phyloP scores from a whole-genome alignment of 2,329 filamentous ascomycete species.

The Colletotrichum paranaense region DNA sequence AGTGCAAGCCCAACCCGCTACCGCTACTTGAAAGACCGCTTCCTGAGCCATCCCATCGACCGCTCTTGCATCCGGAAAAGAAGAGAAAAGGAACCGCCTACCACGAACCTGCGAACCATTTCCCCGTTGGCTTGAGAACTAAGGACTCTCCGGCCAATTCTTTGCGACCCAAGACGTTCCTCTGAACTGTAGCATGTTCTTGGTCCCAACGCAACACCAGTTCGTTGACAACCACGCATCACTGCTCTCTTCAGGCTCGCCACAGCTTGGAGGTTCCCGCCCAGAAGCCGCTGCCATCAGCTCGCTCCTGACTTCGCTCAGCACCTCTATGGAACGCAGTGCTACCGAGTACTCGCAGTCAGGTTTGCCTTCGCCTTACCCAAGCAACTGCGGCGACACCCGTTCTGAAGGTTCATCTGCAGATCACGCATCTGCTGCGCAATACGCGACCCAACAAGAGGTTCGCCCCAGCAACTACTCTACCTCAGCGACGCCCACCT shows the following conservation, averaged over 20 bases:
- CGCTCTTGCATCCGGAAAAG: slow-evolving; percentile 19
- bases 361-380: slow-evolving; percentile 84
- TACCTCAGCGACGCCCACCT: slow-evolving; percentile 84
- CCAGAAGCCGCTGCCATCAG: slow-evolving; percentile 43
- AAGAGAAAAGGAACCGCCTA: slow-evolving; percentile 13
- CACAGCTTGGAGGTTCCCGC: slow-evolving; percentile 41
- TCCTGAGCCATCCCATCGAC: slow-evolving; percentile 19
- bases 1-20: slow-evolving; percentile 30
- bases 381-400: slow-evolving; percentile 72
- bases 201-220: slow-evolving; percentile 46
- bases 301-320: slow-evolving; percentile 43
- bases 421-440: slow-evolving; percentile 95
- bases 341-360: slow-evolving; percentile 84
- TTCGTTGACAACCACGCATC: slow-evolving; percentile 46
- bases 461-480: slow-evolving; percentile 78
- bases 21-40: slow-evolving; percentile 32
- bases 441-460: slow-evolving; percentile 87
- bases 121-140: slow-evolving; percentile 44
- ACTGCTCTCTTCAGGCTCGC: slow-evolving; percentile 41
- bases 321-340: slow-evolving; percentile 67
- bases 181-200: slow-evolving; percentile 47
- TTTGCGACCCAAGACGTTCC: slow-evolving; percentile 33
- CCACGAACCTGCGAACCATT: slow-evolving; percentile 30
- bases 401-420: slow-evolving; percentile 87
- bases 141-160: slow-evolving; percentile 42